A percentile compares a stretch with the other conserved stretches of the same genome.
phyloP scores from a whole-genome alignment of 768 basidiomycete species.

The Auricularia heimuer region DNA sequence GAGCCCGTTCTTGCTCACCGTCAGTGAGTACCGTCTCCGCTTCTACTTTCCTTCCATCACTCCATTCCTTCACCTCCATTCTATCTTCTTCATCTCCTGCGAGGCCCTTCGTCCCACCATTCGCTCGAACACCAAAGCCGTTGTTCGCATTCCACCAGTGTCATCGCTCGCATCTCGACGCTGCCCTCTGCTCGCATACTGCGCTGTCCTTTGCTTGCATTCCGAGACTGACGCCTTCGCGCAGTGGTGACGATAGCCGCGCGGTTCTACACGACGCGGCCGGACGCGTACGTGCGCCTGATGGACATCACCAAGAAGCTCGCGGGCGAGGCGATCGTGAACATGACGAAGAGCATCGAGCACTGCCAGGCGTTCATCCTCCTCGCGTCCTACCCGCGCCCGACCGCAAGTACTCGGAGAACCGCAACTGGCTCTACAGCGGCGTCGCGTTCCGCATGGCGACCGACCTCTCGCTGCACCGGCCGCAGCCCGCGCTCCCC shows the following conservation, averaged over 20 bases:
- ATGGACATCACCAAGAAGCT: constrained; percentile 54
- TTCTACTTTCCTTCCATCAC: background rate
- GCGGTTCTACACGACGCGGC: constrained; percentile 48
- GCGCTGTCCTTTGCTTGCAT: background rate
- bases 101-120: no score
- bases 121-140: no score
- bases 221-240: constrained; percentile 6
- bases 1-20: constrained; percentile 29
- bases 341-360: constrained; percentile 60
- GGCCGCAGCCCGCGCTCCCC: constrained; percentile 20
- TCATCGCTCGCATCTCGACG: no score
- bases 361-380: constrained; percentile 76
- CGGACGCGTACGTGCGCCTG: constrained; percentile 45
- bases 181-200: background rate
- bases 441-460: constrained; percentile 65
- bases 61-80: background rate
- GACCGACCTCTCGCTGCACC: constrained; percentile 58
- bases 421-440: constrained; percentile 62
- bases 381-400: constrained; percentile 52
- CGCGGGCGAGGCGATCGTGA: constrained; percentile 50
- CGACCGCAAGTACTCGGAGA: constrained; percentile 57
- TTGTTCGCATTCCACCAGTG: no score
- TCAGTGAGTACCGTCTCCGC: constrained; percentile 7
- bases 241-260: constrained; percentile 61
- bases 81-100: background rate